phyloP scores from a whole-genome alignment of 2,329 filamentous ascomycete species.

The Aspergillus pseudoterreus region DNA sequence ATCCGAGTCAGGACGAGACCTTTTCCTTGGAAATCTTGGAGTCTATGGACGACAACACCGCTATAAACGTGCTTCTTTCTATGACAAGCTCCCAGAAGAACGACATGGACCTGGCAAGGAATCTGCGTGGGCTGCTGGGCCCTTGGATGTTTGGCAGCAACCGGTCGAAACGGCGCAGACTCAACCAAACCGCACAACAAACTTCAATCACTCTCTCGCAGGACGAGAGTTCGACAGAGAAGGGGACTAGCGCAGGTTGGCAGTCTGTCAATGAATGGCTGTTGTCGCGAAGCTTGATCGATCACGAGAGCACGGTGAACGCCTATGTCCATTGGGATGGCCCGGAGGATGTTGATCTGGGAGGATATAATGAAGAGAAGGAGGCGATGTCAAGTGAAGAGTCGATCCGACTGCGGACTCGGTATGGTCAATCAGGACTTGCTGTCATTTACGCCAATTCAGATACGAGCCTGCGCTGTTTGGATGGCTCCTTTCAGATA shows the following conservation, averaged over 20 bases:
- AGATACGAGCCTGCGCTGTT: constrained; percentile 40
- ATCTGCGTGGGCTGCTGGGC: constrained; percentile 56
- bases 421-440: constrained; percentile 58
- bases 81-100: constrained; percentile 34
- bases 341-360: constrained; percentile 56
- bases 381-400: constrained; percentile 42
- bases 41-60: constrained; percentile 47
- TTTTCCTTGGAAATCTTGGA: constrained; percentile 52
- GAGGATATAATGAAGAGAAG: constrained; percentile 47
- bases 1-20: constrained; percentile 46
- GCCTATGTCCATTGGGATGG: constrained; percentile 58
- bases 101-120: constrained; percentile 45
- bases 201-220: constrained; percentile 26
- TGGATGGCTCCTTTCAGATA: constrained; percentile 49
- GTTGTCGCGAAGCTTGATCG: constrained; percentile 48
- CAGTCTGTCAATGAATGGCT: constrained; percentile 59
- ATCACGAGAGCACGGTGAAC: constrained; percentile 48
- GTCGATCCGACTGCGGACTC: constrained; percentile 38
- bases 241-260: constrained; percentile 46
- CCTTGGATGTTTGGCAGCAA: constrained; percentile 61
- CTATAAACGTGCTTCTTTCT: constrained; percentile 52
- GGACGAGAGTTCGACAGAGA: constrained; percentile 15
- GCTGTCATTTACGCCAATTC: constrained; percentile 56
- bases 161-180: constrained; percentile 52
- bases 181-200: constrained; percentile 31